Evolutionary conservation across 768 basidiomycete species (phyloP).

Genomic region (Galerina marginata): DNA sequence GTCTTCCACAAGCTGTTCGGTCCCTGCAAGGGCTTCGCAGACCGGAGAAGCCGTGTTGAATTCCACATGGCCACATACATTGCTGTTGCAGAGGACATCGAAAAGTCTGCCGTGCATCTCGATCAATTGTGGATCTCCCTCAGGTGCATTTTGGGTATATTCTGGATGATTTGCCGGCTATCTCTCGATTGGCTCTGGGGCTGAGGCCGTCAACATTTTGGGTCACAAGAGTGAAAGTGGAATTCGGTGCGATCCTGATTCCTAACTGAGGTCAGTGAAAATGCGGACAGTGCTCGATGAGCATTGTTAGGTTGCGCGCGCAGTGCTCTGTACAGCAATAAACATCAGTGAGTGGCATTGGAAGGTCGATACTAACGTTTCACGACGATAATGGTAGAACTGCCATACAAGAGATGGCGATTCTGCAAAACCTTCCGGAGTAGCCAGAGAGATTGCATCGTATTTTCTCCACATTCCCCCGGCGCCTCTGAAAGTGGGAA

Average conservation of each 20-base stretch:
- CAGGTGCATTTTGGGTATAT: slow-evolving; percentile 11
- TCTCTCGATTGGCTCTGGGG: slow-evolving; percentile 39
- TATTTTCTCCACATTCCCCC: slow-evolving; percentile 59
- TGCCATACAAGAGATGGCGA: slow-evolving; percentile 65
- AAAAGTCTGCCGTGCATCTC: slow-evolving; percentile 72
- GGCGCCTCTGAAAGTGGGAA: slow-evolving; percentile 57
- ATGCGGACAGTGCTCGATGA: slow-evolving; percentile 53
- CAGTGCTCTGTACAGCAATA: slow-evolving; percentile 45
- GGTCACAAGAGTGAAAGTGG: slow-evolving; percentile 57
- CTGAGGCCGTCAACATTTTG: slow-evolving; percentile 68
- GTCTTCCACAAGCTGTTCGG: slow-evolving; percentile 43
- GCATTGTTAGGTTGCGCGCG: slow-evolving; percentile 58
- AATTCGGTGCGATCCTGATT: slow-evolving; percentile 43
- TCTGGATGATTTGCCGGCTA: slow-evolving; percentile 24
- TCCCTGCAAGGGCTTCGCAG: slow-evolving; percentile 49
- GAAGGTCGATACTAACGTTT: slow-evolving; percentile 40
- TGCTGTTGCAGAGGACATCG: slow-evolving; percentile 55
- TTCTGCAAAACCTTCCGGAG: slow-evolving; percentile 54
- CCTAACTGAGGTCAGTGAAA: slow-evolving; percentile 45
- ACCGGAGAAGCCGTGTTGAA: slow-evolving; percentile 48
- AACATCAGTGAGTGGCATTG: not conserved
- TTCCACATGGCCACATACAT: slow-evolving; percentile 44
- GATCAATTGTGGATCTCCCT: slow-evolving; percentile 34
- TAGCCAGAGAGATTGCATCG: slow-evolving; percentile 55
- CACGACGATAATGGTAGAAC: slow-evolving; percentile 67